phyloP scores from a whole-genome alignment of 176 grass and related monocot genomes.

The Canna indica region DNA sequence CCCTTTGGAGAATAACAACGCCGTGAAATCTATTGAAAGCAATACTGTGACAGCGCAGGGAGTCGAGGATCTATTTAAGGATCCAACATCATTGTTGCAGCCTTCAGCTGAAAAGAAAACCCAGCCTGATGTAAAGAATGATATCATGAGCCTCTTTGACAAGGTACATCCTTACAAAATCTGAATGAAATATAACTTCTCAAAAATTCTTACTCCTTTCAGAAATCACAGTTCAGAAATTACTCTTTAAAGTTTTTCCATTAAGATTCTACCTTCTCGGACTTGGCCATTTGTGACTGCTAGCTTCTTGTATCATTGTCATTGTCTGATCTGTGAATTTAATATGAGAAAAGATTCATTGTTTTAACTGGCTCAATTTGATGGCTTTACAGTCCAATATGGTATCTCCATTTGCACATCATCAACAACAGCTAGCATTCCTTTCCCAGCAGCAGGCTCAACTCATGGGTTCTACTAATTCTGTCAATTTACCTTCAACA shows the following conservation, averaged over 20 bases:
- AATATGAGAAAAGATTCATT: constrained; percentile 1
- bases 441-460: constrained; percentile 31
- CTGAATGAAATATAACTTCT: not conserved
- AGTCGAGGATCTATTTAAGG: constrained; percentile 84
- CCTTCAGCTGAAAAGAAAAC: constrained; percentile 28
- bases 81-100: constrained; percentile 45
- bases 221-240: not conserved
- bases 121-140: constrained; percentile 22
- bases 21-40: constrained; percentile 50
- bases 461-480: constrained; percentile 24
- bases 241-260: not conserved
- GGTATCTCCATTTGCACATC: constrained; percentile 30
- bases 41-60: constrained; percentile 38
- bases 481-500: not conserved
- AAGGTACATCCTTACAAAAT: constrained; percentile 24
- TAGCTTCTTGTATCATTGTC: not conserved
- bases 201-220: not conserved
- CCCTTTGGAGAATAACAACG: constrained; percentile 31
- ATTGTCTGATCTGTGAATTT: not conserved
- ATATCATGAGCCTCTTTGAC: constrained; percentile 47
- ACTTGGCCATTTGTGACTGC: not conserved
- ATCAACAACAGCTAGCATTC: constrained; percentile 34
- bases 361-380: constrained; percentile 7
- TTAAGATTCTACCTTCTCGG: not conserved
- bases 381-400: constrained; percentile 29